A percentile compares a stretch with the other conserved stretches of the same genome.
Conservation (phyloP, 345 rosid species). For the Erysimum cheiranthoides region DNA sequence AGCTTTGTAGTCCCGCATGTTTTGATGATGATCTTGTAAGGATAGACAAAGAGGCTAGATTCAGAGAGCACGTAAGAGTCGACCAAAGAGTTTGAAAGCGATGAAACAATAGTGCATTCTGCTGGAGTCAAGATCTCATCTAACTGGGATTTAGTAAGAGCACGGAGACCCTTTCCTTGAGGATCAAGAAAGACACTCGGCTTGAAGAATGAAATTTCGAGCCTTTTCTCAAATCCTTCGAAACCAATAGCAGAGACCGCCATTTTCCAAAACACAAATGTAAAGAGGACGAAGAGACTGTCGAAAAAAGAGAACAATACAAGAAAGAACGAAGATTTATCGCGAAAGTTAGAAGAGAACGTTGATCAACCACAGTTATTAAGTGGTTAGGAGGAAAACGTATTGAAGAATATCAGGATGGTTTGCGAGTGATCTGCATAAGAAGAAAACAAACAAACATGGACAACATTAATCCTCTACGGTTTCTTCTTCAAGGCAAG, state of each 20-base stretch:
- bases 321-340: not conserved
- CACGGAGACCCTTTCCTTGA: slow-evolving; percentile 66
- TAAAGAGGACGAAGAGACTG: slow-evolving; percentile 19
- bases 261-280: slow-evolving; percentile 39
- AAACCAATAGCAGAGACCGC: slow-evolving; percentile 78
- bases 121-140: slow-evolving; percentile 75
- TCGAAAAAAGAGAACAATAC: slow-evolving; percentile 19
- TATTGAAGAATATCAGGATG: slow-evolving; percentile 58
- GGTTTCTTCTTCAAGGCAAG: not conserved
- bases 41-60: slow-evolving; percentile 80
- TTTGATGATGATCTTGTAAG: slow-evolving; percentile 83
- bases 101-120: slow-evolving; percentile 78
- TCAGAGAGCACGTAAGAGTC: slow-evolving; percentile 87
- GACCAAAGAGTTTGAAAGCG: slow-evolving; percentile 59
- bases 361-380: slow-evolving; percentile 41
- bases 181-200: slow-evolving; percentile 68
- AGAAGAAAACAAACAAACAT: not conserved
- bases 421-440: slow-evolving; percentile 71
- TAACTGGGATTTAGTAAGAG: slow-evolving; percentile 62
- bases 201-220: slow-evolving; percentile 68
- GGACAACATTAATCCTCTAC: not conserved
- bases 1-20: slow-evolving; percentile 90
- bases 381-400: slow-evolving; percentile 44
- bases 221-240: slow-evolving; percentile 94
- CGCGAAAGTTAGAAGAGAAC: not conserved